Percentiles rank a stretch among this genome's conserved stretches.
phyloP scores from a whole-genome alignment of 208 protist genomes.

The Zelonia costaricensis region DNA sequence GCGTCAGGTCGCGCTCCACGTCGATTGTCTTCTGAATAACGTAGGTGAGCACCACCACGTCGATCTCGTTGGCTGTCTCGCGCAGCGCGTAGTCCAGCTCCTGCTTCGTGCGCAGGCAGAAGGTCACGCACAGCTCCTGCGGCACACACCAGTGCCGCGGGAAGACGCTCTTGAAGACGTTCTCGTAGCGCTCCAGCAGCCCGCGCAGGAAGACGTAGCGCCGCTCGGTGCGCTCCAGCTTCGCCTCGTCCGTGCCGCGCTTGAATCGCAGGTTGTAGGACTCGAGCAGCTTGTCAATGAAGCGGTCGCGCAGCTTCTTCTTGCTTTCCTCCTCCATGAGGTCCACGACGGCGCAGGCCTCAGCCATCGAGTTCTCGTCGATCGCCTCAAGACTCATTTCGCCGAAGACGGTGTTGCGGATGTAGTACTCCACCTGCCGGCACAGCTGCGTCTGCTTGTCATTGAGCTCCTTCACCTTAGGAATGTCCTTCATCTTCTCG shows the following conservation, averaged over 20 bases:
- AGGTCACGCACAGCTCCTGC: constrained; percentile 91
- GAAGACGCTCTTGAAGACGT: constrained; percentile 81
- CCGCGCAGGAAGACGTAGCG: constrained; percentile 91
- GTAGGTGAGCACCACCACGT: constrained; percentile 88
- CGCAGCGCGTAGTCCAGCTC: constrained; percentile 82
- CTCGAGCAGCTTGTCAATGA: constrained; percentile 87
- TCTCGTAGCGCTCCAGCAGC: constrained; percentile 78
- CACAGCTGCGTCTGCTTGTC: constrained; percentile 84
- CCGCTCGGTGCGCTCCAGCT: constrained; percentile 88
- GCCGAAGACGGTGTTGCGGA: constrained; percentile 83
- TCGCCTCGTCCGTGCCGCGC: constrained; percentile 81
- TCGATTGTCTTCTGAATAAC: constrained; percentile 93
- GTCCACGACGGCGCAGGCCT: constrained; percentile 90
- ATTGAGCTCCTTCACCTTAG: constrained; percentile 89
- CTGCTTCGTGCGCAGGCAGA: constrained; percentile 90
- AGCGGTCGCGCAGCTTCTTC: constrained; percentile 78
- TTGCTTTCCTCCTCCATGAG: constrained; percentile 78
- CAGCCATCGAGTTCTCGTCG: constrained; percentile 77
- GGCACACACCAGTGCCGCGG: constrained; percentile 90
- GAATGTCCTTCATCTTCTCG: constrained; percentile 72
- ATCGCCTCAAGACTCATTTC: constrained; percentile 63
- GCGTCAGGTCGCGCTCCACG: constrained; percentile 91
- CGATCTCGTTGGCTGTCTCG: constrained; percentile 69
- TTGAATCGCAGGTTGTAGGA: constrained; percentile 87
- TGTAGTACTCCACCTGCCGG: constrained; percentile 81